Conservation (phyloP, 2,329 filamentous ascomycete species). For the Penicillium sp. region DNA sequence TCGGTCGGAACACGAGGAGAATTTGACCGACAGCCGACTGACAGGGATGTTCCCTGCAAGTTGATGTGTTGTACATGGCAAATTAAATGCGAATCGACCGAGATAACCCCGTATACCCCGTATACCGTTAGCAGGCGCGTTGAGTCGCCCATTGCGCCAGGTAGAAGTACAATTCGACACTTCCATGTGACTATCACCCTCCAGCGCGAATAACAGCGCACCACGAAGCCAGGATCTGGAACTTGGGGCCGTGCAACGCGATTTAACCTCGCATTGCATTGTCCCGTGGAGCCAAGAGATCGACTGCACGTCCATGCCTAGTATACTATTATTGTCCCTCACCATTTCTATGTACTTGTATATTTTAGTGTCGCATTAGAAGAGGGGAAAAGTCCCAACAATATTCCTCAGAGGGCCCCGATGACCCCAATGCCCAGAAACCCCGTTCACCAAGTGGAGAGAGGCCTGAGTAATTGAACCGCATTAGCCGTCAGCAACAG, state of each 20-base stretch:
- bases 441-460: background rate
- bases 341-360: too few relatives aligned
- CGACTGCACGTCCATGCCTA: constrained; percentile 30
- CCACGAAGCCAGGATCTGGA: constrained; percentile 19
- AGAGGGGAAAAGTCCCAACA: background rate
- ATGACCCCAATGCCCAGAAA: background rate
- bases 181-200: constrained; percentile 5
- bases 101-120: background rate
- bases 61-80: constrained; percentile 14
- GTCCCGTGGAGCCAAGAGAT: constrained; percentile 26
- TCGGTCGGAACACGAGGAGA: constrained; percentile 8
- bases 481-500: constrained; percentile 7
- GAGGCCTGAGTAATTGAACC: background rate
- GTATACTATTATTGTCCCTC: background rate
- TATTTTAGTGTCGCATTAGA: constrained; percentile 1
- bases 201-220: constrained; percentile 18
- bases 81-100: constrained; percentile 1
- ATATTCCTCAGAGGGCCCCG: background rate
- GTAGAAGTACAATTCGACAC: background rate
- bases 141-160: background rate
- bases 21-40: constrained; percentile 3
- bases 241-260: constrained; percentile 23
- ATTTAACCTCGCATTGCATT: constrained; percentile 34
- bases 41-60: constrained; percentile 11
- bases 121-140: background rate